These are phyloP conservation scores for Daedaleopsis nitida DNA, from an alignment of 768 basidiomycete genomes.

Conservation along the genomic window DNA sequence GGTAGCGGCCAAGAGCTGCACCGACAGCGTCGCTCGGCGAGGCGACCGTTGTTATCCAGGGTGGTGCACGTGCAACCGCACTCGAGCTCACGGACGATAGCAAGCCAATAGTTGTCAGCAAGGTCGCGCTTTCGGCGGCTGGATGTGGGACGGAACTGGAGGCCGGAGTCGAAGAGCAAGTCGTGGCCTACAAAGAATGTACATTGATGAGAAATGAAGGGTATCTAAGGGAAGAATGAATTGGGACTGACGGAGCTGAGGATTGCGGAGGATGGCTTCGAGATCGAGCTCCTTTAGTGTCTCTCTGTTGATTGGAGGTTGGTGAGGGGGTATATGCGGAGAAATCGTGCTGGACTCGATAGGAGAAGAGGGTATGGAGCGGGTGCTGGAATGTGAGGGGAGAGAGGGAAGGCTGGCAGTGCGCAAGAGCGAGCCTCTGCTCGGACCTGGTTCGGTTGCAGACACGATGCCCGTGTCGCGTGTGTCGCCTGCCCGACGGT, in stretches of 20 bases:
- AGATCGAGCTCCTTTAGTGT: slow-evolving; percentile 87
- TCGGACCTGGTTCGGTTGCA: slow-evolving; percentile 30
- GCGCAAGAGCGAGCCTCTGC: slow-evolving; percentile 23
- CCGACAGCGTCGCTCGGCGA: slow-evolving; percentile 38
- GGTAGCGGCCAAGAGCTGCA: slow-evolving; percentile 39
- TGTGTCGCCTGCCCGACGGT: slow-evolving; percentile 31
- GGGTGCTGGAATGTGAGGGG: slow-evolving; percentile 25
- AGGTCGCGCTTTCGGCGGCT: slow-evolving; percentile 71
- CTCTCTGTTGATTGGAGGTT: slow-evolving; percentile 79
- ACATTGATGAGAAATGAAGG: slow-evolving; percentile 13
- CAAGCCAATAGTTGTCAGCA: slow-evolving; percentile 84
- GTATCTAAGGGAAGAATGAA: slow-evolving; percentile 38
- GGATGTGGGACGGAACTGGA: slow-evolving; percentile 81
- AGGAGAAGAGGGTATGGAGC: slow-evolving; percentile 34
- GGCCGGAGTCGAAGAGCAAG: slow-evolving; percentile 82
- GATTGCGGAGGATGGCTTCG: slow-evolving; percentile 82
- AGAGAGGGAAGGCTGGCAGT: slow-evolving; percentile 16
- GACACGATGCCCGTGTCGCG: slow-evolving; percentile 33
- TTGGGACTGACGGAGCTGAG: slow-evolving; percentile 72
- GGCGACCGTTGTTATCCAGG: slow-evolving; percentile 60
- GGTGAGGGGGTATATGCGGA: slow-evolving; percentile 64
- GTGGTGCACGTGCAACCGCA: slow-evolving; percentile 84
- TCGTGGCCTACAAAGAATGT: slow-evolving; percentile 67
- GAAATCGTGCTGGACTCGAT: slow-evolving; percentile 40
- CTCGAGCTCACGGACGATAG: slow-evolving; percentile 76